A percentile compares a stretch with the other conserved stretches of the same genome.
These are phyloP conservation scores for Apostasia shenzhenica DNA, from an alignment of 106 monocot species.

Conservation along the genomic window DNA sequence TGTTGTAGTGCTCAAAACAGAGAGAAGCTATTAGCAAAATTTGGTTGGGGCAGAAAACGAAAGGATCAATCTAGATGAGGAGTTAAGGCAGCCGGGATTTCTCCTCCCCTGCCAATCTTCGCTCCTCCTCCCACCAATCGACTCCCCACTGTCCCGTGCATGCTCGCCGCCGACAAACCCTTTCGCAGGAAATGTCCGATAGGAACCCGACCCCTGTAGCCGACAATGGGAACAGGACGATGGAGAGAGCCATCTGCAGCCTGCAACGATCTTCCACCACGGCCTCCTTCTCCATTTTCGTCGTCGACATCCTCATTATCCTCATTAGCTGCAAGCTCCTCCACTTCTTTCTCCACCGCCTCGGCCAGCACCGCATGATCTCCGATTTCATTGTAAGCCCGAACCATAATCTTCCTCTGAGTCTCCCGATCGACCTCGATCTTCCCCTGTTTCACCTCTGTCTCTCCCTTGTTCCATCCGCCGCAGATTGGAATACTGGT, in stretches of 20 bases:
- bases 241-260: background rate
- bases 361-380: conserved; percentile 54
- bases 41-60: too few relatives aligned
- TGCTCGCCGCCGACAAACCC: too few relatives aligned
- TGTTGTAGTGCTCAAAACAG: too few relatives aligned
- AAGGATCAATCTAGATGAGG: too few relatives aligned
- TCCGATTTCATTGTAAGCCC: conserved; percentile 26
- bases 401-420: conserved; percentile 2
- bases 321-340: conserved; percentile 38
- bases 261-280: background rate
- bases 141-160: too few relatives aligned
- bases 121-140: too few relatives aligned
- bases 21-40: too few relatives aligned
- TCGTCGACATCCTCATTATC: conserved; percentile 20
- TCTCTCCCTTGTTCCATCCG: background rate
- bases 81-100: too few relatives aligned
- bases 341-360: conserved; percentile 33
- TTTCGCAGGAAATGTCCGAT: too few relatives aligned
- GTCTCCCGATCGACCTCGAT: conserved; percentile 1
- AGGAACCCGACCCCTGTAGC: too few relatives aligned
- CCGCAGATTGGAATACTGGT: conserved; percentile 32
- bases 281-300: conserved; percentile 20
- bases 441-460: background rate
- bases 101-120: too few relatives aligned
- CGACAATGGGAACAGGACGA: background rate